These are phyloP conservation scores for Mycosarcoma maydis DNA, from an alignment of 1,284 basidiomycete species.

Conservation along the genomic window DNA sequence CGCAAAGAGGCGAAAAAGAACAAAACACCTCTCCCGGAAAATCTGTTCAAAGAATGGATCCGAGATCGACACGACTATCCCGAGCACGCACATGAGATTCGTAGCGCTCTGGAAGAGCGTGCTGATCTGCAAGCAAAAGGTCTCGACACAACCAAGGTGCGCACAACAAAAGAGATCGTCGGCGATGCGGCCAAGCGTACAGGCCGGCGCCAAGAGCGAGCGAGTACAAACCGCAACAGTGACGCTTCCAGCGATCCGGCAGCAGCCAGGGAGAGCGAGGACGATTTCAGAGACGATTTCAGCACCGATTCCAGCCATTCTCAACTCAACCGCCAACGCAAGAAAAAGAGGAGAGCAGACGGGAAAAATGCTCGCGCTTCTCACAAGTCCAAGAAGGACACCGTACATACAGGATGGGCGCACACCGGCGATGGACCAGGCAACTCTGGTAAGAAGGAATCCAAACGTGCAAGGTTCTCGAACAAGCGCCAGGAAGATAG, in stretches of 20 bases:
- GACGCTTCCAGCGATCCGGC: slow-evolving; percentile 9
- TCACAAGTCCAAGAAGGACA: neutral
- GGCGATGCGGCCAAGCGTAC: slow-evolving; percentile 1
- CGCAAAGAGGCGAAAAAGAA: slow-evolving; percentile 28
- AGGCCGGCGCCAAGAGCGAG: neutral
- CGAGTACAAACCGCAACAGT: slow-evolving; percentile 9
- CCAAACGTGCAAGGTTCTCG: slow-evolving; percentile 15
- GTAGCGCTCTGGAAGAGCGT: slow-evolving; percentile 11
- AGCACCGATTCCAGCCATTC: slow-evolving; percentile 6
- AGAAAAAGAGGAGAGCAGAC: slow-evolving; percentile 19
- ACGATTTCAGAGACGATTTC: slow-evolving; percentile 8
- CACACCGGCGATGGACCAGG: slow-evolving; percentile 15
- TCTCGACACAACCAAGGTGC: neutral
- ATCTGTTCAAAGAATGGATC: slow-evolving; percentile 26
- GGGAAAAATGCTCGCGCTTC: no score
- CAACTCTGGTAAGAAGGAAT: neutral
- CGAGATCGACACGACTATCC: slow-evolving; percentile 17
- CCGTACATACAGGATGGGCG: slow-evolving; percentile 18
- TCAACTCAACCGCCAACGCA: no score
- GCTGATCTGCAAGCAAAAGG: slow-evolving; percentile 19
- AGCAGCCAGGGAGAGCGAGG: slow-evolving; percentile 10
- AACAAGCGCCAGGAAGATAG: slow-evolving; percentile 1
- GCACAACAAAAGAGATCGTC: slow-evolving; percentile 13
- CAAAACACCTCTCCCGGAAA: slow-evolving; percentile 27
- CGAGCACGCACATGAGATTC: slow-evolving; percentile 21